Evolutionary conservation across 176 grass and related monocot genomes (phyloP).

Genomic region (Canna indica): DNA sequence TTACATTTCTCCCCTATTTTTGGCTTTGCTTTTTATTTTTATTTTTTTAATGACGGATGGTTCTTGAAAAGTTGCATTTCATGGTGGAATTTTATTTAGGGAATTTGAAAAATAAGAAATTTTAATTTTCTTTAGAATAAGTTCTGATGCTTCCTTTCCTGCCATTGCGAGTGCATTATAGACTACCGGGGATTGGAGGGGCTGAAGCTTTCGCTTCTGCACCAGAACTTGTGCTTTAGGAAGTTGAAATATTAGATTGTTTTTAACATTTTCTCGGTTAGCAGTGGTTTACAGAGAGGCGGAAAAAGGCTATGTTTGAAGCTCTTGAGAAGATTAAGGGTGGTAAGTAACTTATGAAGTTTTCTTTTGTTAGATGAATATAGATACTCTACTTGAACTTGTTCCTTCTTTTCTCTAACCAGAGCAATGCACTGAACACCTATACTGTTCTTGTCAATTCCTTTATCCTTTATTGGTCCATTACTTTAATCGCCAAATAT

Average conservation of each 20-base stretch:
- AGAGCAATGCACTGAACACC: too few species aligned
- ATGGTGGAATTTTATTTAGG: too few species aligned
- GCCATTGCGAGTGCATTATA: too few species aligned
- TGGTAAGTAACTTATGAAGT: not conserved
- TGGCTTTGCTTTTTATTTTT: too few species aligned
- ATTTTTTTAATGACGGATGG: too few species aligned
- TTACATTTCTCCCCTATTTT: too few species aligned
- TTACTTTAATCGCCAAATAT: too few species aligned
- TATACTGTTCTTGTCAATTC: too few species aligned
- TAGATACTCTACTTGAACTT: not conserved
- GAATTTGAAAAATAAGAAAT: too few species aligned
- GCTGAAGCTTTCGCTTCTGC: not conserved
- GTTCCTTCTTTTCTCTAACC: not conserved
- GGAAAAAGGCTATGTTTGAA: conserved; percentile 16
- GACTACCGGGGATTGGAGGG: too few species aligned
- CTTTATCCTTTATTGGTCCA: too few species aligned
- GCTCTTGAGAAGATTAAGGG: conserved; percentile 14
- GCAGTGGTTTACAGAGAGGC: conserved; percentile 8
- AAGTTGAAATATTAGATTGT: not conserved
- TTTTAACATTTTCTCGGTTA: conserved; percentile 3
- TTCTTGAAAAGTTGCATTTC: too few species aligned
- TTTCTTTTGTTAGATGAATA: not conserved
- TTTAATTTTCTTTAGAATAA: not conserved
- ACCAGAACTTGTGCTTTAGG: not conserved
- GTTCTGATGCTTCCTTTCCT: not conserved